Percentiles rank a stretch among this genome's conserved stretches.
phyloP scores from a whole-genome alignment of 225 moss, liverwort and hornwort species.

The Bryoerythrophyllum caledonicum region DNA sequence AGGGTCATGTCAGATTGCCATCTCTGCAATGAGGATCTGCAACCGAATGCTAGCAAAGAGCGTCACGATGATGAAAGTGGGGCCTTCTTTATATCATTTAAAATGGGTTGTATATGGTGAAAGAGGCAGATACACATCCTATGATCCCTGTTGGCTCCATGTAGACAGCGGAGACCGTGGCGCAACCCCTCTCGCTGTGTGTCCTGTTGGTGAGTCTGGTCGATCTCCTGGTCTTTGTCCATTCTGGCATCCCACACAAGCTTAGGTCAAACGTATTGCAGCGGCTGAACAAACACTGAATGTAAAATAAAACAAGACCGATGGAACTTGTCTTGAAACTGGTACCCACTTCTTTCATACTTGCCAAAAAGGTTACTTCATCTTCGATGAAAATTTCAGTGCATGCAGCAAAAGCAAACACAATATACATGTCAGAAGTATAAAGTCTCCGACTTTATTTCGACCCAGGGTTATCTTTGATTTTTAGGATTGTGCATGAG shows the following conservation, averaged over 20 bases:
- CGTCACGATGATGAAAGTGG: neutral
- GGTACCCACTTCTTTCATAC: neutral
- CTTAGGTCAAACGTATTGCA: neutral
- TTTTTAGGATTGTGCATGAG: neutral
- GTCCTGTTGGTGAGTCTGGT: constrained; percentile 12
- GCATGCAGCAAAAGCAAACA: neutral
- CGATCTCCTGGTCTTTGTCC: constrained; percentile 35
- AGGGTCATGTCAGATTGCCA: constrained; percentile 24
- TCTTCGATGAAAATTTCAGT: neutral
- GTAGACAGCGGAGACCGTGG: constrained; percentile 29
- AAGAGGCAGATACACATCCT: constrained; percentile 1
- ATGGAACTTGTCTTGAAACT: neutral
- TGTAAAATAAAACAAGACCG: neutral
- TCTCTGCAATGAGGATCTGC: constrained; percentile 22
- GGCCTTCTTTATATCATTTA: constrained; percentile 7
- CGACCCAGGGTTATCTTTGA: neutral
- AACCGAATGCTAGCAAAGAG: constrained; percentile 26
- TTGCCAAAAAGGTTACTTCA: neutral
- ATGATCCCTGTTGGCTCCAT: constrained; percentile 21
- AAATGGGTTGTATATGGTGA: constrained; percentile 28
- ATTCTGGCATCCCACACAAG: constrained; percentile 25
- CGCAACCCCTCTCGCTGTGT: constrained; percentile 11
- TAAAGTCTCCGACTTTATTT: neutral
- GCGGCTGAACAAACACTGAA: neutral
- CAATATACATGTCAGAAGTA: neutral